phyloP scores from a whole-genome alignment of 2,329 filamentous ascomycete genomes.

The Didymella arachidicola region DNA sequence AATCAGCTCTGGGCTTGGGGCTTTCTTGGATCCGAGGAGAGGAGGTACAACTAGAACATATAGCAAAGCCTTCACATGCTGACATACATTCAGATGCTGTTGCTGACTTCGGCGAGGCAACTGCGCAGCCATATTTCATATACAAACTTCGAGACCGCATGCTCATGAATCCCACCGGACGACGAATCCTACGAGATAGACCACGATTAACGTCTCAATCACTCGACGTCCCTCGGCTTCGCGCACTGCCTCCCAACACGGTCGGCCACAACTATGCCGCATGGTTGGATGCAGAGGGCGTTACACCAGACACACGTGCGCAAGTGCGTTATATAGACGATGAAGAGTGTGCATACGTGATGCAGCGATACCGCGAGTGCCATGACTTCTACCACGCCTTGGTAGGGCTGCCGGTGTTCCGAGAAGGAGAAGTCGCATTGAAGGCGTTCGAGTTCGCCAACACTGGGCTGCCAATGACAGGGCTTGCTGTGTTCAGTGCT shows the following conservation, averaged over 20 bases:
- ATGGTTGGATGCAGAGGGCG: slow-evolving; percentile 94
- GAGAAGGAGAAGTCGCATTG: slow-evolving; percentile 96
- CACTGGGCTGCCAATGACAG: slow-evolving; percentile 93
- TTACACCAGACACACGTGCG: slow-evolving; percentile 87
- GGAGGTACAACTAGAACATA: slow-evolving; percentile 62
- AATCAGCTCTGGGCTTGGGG: slow-evolving; percentile 66
- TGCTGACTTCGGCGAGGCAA: slow-evolving; percentile 91
- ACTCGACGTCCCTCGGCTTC: slow-evolving; percentile 73
- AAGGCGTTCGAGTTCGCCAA: slow-evolving; percentile 98
- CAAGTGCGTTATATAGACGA: slow-evolving; percentile 90
- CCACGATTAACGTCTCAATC: slow-evolving; percentile 83
- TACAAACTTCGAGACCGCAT: slow-evolving; percentile 89
- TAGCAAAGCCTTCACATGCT: neutral
- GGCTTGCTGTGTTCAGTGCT: slow-evolving; percentile 78
- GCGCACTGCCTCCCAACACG: slow-evolving; percentile 73
- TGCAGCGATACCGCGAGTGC: slow-evolving; percentile 96
- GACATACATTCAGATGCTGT: slow-evolving; percentile 74
- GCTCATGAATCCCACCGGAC: slow-evolving; percentile 82
- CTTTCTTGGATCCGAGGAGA: slow-evolving; percentile 77
- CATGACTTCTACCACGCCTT: slow-evolving; percentile 98
- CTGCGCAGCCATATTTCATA: slow-evolving; percentile 94
- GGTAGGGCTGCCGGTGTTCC: slow-evolving; percentile 85
- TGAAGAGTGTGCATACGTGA: slow-evolving; percentile 95
- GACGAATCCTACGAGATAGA: slow-evolving; percentile 87
- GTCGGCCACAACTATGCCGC: slow-evolving; percentile 83